A percentile compares a stretch with the other conserved stretches of the same genome.
These are phyloP conservation scores for Thielaviopsis populi DNA, from an alignment of 2,329 filamentous ascomycete genomes.

Conservation along the genomic window DNA sequence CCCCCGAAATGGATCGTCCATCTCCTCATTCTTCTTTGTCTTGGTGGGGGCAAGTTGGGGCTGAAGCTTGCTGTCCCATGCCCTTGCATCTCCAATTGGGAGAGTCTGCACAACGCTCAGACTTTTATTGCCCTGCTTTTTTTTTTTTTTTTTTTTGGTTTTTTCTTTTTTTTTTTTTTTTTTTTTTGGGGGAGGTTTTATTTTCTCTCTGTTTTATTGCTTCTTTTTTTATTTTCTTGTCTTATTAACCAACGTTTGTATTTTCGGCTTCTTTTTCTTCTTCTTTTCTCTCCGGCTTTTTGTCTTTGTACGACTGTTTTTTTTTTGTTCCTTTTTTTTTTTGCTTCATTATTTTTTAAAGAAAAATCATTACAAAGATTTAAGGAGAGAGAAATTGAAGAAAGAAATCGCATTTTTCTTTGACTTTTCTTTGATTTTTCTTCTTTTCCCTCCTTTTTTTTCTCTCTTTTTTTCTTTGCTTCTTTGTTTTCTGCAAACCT, in stretches of 20 bases:
- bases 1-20: too few relatives aligned
- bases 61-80: too few relatives aligned
- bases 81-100: too few relatives aligned
- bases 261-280: background rate
- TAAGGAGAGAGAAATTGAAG: too few relatives aligned
- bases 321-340: background rate
- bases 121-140: background rate
- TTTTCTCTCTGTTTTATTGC: conserved; percentile 4
- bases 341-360: background rate
- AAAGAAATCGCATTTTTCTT: conserved; percentile 10
- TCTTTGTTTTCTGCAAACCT: background rate
- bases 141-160: background rate
- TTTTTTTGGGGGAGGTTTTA: background rate
- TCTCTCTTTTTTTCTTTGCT: conserved; percentile 1
- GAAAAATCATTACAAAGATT: too few relatives aligned
- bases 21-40: too few relatives aligned
- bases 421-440: background rate
- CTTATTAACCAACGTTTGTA: too few relatives aligned
- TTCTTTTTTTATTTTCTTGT: background rate
- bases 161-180: background rate
- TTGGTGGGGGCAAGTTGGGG: too few relatives aligned
- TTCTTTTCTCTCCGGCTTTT: background rate
- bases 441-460: conserved; percentile 3
- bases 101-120: too few relatives aligned
- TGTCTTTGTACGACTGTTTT: background rate